Evolutionary conservation across 306 rosid species (phyloP).

Genomic region (Lotus japonicus): DNA sequence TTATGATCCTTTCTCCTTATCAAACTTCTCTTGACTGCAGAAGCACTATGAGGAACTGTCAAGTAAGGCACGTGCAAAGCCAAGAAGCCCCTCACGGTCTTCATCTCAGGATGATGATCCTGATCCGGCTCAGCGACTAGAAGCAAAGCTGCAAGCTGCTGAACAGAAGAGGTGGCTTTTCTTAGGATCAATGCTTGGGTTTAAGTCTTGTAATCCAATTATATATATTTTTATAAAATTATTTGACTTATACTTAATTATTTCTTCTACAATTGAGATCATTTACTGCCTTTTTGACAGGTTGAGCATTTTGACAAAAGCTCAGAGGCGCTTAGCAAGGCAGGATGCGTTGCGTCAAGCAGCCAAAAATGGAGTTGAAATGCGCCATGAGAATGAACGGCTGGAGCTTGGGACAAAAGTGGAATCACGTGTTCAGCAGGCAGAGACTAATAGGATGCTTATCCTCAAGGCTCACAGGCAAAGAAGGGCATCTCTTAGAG

Average conservation of each 20-base stretch:
- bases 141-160: conserved; percentile 93
- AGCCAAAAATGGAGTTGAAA: conserved; percentile 68
- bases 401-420: conserved; percentile 68
- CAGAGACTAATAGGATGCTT: conserved; percentile 80
- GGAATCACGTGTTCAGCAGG: conserved; percentile 82
- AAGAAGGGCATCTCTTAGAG: conserved; percentile 78
- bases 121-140: conserved; percentile 77
- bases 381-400: conserved; percentile 66
- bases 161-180: conserved; percentile 73
- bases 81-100: conserved; percentile 64
- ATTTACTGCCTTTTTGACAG: conserved; percentile 41
- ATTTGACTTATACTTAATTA: neutral
- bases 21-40: conserved; percentile 35
- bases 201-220: neutral
- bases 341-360: conserved; percentile 87
- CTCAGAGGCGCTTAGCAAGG: conserved; percentile 82
- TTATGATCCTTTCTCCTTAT: neutral
- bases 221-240: neutral
- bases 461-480: conserved; percentile 73
- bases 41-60: conserved; percentile 69
- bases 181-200: neutral
- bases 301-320: conserved; percentile 66
- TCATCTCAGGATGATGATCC: conserved; percentile 71
- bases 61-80: conserved; percentile 84
- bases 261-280: neutral